phyloP scores from a whole-genome alignment of 106 monocot genomes.

The Xerophyta viscosa region DNA sequence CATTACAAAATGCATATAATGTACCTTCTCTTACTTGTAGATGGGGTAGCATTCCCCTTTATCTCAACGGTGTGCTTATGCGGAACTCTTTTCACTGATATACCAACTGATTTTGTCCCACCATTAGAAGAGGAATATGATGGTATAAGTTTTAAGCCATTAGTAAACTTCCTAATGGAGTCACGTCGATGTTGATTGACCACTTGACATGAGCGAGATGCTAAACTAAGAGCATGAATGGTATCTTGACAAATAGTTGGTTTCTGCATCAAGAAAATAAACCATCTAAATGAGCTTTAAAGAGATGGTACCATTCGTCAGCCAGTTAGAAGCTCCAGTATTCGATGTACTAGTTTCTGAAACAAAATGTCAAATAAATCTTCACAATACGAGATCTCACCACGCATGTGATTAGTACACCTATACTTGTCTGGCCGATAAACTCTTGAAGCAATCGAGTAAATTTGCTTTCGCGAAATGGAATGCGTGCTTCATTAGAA shows the following conservation, averaged over 20 bases:
- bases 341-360: too few species aligned
- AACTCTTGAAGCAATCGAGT: slow-evolving; percentile 54
- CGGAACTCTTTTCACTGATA: slow-evolving; percentile 11
- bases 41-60: slow-evolving; percentile 14
- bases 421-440: slow-evolving; percentile 20
- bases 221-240: slow-evolving; percentile 23
- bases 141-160: slow-evolving; percentile 1
- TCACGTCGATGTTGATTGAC: slow-evolving; percentile 19
- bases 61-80: slow-evolving; percentile 8
- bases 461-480: slow-evolving; percentile 48
- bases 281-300: too few species aligned
- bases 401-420: slow-evolving; percentile 47
- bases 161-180: slow-evolving; percentile 21
- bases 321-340: too few species aligned
- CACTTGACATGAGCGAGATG: slow-evolving; percentile 46
- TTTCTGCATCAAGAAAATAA: slow-evolving; percentile 17
- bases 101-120: neutral
- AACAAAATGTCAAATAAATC: too few species aligned
- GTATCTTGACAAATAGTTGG: slow-evolving; percentile 37
- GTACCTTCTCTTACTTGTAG: slow-evolving; percentile 7
- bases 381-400: slow-evolving; percentile 16
- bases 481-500: slow-evolving; percentile 24
- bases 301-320: neutral
- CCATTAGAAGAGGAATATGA: slow-evolving; percentile 15
- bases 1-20: neutral